phyloP scores from a whole-genome alignment of 805 yeast species.

The Candida michaelii region DNA sequence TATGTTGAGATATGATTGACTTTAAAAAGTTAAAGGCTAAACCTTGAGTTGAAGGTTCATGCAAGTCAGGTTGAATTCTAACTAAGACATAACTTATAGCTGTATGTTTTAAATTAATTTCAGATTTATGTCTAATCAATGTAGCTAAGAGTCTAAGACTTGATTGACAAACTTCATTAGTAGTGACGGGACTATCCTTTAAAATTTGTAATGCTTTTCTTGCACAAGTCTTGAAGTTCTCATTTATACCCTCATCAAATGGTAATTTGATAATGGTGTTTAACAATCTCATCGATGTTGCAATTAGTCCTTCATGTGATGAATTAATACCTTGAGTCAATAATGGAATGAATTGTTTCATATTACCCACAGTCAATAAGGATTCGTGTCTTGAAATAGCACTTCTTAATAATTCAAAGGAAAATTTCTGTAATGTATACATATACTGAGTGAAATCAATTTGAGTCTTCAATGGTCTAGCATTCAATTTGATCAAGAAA shows the following conservation, averaged over 20 bases:
- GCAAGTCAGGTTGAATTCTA: slow-evolving; percentile 79
- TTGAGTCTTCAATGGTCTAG: slow-evolving; percentile 55
- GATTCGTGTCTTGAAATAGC: slow-evolving; percentile 64
- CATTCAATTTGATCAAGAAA: slow-evolving; percentile 70
- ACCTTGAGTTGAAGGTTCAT: slow-evolving; percentile 86
- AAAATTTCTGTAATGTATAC: slow-evolving; percentile 67
- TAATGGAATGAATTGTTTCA: slow-evolving; percentile 74
- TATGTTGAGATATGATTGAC: slow-evolving; percentile 70
- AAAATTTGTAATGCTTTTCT: slow-evolving; percentile 61
- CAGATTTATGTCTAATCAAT: slow-evolving; percentile 66
- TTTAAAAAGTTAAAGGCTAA: slow-evolving; percentile 82
- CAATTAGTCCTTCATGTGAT: slow-evolving; percentile 75
- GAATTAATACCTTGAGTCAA: slow-evolving; percentile 60
- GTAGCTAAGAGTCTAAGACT: slow-evolving; percentile 72
- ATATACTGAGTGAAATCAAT: slow-evolving; percentile 56
- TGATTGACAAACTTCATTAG: slow-evolving; percentile 76
- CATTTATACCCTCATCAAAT: slow-evolving; percentile 53
- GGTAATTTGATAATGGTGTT: slow-evolving; percentile 60
- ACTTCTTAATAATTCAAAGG: slow-evolving; percentile 72
- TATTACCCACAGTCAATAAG: slow-evolving; percentile 57
- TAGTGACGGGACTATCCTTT: slow-evolving; percentile 74
- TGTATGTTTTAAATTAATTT: slow-evolving; percentile 62
- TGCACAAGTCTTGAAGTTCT: slow-evolving; percentile 57
- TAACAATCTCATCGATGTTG: slow-evolving; percentile 64
- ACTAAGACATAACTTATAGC: slow-evolving; percentile 73